Evolutionary conservation across 169 alveolate species (phyloP).

Genomic region (Babesia bovis): DNA sequence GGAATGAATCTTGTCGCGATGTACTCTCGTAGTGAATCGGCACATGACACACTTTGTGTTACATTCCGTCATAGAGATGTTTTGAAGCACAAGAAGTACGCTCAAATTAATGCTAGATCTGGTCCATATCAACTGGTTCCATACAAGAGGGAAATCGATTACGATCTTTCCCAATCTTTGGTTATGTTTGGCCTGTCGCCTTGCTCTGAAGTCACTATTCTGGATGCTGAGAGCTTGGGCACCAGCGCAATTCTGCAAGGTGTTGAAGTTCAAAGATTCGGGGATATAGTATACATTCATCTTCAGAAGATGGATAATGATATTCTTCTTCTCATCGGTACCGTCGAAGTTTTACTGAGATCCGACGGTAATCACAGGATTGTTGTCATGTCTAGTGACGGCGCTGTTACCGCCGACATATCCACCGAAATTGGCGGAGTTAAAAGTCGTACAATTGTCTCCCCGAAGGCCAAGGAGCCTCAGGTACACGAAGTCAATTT

Average conservation of each 20-base stretch:
- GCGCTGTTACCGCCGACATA: constrained; percentile 6
- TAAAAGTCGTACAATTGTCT: not conserved
- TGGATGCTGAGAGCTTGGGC: not conserved
- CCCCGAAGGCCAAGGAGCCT: constrained; percentile 4
- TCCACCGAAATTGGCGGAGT: not conserved
- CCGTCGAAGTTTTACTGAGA: constrained; percentile 23
- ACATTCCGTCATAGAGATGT: constrained; percentile 3
- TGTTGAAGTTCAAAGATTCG: constrained; percentile 5
- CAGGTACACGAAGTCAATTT: not conserved
- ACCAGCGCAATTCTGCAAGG: constrained; percentile 4
- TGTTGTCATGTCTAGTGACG: not conserved
- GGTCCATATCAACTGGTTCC: not conserved
- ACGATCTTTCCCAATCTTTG: not conserved
- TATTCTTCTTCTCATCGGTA: not conserved
- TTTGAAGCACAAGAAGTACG: constrained; percentile 6
- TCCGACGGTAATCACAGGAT: not conserved
- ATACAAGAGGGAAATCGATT: not conserved
- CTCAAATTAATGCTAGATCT: not conserved
- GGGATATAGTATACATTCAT: not conserved
- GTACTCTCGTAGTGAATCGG: not conserved
- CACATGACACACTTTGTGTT: not conserved
- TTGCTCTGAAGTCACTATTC: not conserved
- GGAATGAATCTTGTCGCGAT: constrained; percentile 11
- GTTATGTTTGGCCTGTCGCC: not conserved
- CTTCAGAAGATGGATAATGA: not conserved